Conservation (phyloP, 139 green algal species). For the Auxenochlorella pyrenoidosa region DNA sequence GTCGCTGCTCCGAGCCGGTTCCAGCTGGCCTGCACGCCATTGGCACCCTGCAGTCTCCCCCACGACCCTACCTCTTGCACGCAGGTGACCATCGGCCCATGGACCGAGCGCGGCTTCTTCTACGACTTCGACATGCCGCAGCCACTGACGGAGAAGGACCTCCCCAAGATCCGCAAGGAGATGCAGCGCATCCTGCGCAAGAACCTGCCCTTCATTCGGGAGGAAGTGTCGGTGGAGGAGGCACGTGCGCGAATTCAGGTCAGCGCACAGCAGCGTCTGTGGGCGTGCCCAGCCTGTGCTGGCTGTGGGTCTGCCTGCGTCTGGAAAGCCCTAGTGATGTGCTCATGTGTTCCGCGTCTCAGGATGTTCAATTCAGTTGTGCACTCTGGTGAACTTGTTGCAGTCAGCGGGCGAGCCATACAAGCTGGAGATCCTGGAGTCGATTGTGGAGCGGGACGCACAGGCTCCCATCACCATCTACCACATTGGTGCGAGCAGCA, state of each 20-base stretch:
- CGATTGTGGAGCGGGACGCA: conserved; percentile 53
- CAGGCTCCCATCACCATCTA: conserved; percentile 97
- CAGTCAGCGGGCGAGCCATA: conserved; percentile 82
- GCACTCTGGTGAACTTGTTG: too few species aligned
- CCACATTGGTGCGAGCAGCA: conserved; percentile 83
- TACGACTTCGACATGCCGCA: conserved; percentile 96
- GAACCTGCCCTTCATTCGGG: conserved; percentile 84
- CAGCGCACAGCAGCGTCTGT: conserved; percentile 3
- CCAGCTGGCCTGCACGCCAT: not conserved
- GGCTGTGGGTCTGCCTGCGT: too few species aligned
- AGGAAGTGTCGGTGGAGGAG: conserved; percentile 87
- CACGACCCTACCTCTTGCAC: too few species aligned
- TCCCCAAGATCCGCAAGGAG: conserved; percentile 96
- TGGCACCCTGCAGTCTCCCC: too few species aligned
- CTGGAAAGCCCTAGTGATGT: too few species aligned
- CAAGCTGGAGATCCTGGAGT: conserved; percentile 97
- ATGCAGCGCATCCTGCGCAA: conserved; percentile 87
- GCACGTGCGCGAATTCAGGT: conserved; percentile 81
- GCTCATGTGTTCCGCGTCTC: too few species aligned
- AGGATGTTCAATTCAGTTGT: too few species aligned
- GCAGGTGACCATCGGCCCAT: conserved; percentile 93
- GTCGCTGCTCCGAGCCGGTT: too few species aligned
- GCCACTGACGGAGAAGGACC: conserved; percentile 87
- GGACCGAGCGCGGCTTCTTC: conserved; percentile 98
- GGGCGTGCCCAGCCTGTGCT: too few species aligned